Conservation (phyloP, 2,329 filamentous ascomycete species). For the Talaromyces sp. region DNA sequence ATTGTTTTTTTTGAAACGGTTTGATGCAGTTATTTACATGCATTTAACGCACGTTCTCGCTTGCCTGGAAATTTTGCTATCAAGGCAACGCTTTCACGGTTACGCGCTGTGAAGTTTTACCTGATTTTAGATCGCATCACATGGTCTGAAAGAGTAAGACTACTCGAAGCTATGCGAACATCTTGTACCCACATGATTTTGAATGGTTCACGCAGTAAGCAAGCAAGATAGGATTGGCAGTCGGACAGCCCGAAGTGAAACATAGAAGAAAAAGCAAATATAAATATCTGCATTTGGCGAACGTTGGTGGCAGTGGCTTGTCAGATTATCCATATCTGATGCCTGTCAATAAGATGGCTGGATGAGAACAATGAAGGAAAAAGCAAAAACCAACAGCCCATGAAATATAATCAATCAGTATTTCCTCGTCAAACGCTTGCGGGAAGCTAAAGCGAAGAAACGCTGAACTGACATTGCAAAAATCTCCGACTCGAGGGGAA, state of each 20-base stretch:
- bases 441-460: background rate
- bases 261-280: slow-evolving; percentile 1
- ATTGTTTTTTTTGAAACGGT: background rate
- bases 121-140: background rate
- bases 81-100: background rate
- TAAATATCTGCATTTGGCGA: background rate
- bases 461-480: background rate
- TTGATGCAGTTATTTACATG: background rate
- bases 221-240: background rate
- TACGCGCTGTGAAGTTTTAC: background rate
- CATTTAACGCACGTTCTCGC: background rate
- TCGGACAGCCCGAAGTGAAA: background rate
- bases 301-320: background rate
- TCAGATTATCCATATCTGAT: background rate
- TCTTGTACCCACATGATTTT: background rate
- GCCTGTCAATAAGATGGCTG: background rate
- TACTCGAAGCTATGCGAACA: background rate
- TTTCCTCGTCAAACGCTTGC: background rate
- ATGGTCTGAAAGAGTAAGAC: background rate
- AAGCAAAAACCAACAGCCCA: background rate
- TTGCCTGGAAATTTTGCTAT: background rate
- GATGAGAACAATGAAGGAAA: background rate
- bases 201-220: background rate
- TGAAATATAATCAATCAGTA: background rate
- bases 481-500: slow-evolving; percentile 1